Base-by-base conservation (phyloP, 345 rosid species). In the Brassica juncea region DNA sequence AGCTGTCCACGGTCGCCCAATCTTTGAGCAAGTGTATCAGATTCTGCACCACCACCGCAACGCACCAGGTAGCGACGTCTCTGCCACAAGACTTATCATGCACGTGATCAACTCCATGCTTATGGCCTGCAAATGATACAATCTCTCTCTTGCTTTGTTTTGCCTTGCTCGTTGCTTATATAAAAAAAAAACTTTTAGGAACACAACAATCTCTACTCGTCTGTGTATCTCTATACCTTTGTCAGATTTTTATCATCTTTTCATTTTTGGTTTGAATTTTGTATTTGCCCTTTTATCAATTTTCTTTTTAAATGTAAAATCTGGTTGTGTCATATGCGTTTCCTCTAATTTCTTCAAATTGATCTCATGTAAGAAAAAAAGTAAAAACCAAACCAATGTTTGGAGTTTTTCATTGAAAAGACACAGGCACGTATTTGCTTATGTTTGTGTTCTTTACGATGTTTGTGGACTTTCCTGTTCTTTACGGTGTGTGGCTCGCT, bases 1-100 rank as follows among this genome's bases (percentile, higher is more conserved):
- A 8, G 85, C 85, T 0, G 70, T 82, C 67, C 91, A 93, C 16
- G 89, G 84, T 0, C 81, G 86, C 4, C 97, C 94, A 12, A 89
- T 88, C 83, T 82, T 90, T 32, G 93, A 95, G 66, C 97, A 95
- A 77, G 98, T 93, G 1, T 86, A 80, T 79, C 91, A 88, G 85
- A 86, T 86, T 64, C 78, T 93, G 73, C 85, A 70, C 61, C 91
- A 85, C 28, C 88, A 81, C 25, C 86, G 85, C 49, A 89, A 77
- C 83, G 77, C 84, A 21, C 88, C 93, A 2, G 69, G 89, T 16
- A 44, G 86, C 0, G 94, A 93, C 35, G 80, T 76, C 10, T 64
- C 87, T 10, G 82, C 80, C 31, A 83, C 89, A 63, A 94, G 94
- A 4, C 81, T 92, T 61, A 88, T 91, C 66, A 83, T 86, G 86